Conservation (phyloP, 768 basidiomycete species). For the Omphalotus guepiniiformis region DNA sequence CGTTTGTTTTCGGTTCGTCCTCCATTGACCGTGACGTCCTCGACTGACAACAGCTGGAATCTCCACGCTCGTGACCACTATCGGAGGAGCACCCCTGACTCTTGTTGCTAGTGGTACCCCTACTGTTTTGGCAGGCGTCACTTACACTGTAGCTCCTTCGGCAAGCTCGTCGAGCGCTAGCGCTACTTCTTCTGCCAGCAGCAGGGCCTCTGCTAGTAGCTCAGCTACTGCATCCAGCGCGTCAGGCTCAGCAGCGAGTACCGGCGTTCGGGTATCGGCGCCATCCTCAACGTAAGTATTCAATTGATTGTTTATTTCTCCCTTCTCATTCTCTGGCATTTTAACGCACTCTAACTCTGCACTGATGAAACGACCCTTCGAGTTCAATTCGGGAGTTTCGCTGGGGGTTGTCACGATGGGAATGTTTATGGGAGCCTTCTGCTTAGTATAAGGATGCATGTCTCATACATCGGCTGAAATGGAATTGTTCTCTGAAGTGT, state of each 20-base stretch:
- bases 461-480: not conserved
- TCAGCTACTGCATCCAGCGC: not conserved
- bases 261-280: not conserved
- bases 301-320: not conserved
- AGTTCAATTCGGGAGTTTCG: too few species aligned
- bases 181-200: not conserved
- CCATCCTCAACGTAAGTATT: not conserved
- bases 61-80: not conserved
- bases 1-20: not conserved
- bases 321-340: not conserved
- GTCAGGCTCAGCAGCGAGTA: not conserved
- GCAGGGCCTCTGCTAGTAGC: not conserved
- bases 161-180: too few species aligned
- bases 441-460: not conserved
- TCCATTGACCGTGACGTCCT: too few species aligned
- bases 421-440: constrained; percentile 4
- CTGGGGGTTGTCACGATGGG: too few species aligned
- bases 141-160: not conserved
- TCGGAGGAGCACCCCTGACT: not conserved
- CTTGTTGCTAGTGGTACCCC: not conserved
- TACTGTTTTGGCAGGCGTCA: not conserved
- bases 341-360: not conserved
- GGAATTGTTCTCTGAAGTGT: not conserved
- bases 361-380: too few species aligned
- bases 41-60: too few species aligned